Conservation (phyloP, 148 eudicot genomes). For the Amaranthus palmeri region DNA sequence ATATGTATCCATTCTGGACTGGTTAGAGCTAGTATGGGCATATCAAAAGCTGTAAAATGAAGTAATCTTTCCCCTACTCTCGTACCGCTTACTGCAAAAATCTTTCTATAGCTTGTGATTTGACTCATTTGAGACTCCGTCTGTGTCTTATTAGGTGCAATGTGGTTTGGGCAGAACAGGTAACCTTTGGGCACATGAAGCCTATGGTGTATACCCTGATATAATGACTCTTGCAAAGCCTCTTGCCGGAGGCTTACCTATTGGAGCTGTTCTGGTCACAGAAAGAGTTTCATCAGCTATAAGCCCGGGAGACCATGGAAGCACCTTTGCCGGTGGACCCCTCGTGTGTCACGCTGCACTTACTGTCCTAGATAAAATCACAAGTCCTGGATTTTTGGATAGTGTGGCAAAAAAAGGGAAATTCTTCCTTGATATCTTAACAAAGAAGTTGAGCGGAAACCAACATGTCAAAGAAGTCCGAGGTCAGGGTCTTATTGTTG, state of each 20-base stretch:
- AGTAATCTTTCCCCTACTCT: not conserved
- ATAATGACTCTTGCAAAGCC: conserved; percentile 94
- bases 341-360: conserved; percentile 69
- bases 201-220: conserved; percentile 66
- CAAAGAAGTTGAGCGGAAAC: conserved; percentile 52
- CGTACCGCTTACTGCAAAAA: not conserved
- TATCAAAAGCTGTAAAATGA: not conserved
- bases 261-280: conserved; percentile 72
- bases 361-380: conserved; percentile 64
- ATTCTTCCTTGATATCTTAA: conserved; percentile 48
- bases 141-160: conserved; percentile 52
- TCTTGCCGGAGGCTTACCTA: conserved; percentile 90
- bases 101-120: not conserved
- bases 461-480: conserved; percentile 69
- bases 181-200: conserved; percentile 83
- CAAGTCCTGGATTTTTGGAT: conserved; percentile 51
- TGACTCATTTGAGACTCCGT: conserved; percentile 7
- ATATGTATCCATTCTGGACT: not conserved
- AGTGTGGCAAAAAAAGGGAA: conserved; percentile 59
- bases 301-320: conserved; percentile 71
- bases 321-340: conserved; percentile 90
- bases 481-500: conserved; percentile 69
- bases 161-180: conserved; percentile 96
- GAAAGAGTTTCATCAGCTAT: conserved; percentile 63
- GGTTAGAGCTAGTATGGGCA: not conserved